These are phyloP conservation scores for Aspergillus olivimuriae DNA, from an alignment of 495 filamentous ascomycete species.

Conservation along the genomic window DNA sequence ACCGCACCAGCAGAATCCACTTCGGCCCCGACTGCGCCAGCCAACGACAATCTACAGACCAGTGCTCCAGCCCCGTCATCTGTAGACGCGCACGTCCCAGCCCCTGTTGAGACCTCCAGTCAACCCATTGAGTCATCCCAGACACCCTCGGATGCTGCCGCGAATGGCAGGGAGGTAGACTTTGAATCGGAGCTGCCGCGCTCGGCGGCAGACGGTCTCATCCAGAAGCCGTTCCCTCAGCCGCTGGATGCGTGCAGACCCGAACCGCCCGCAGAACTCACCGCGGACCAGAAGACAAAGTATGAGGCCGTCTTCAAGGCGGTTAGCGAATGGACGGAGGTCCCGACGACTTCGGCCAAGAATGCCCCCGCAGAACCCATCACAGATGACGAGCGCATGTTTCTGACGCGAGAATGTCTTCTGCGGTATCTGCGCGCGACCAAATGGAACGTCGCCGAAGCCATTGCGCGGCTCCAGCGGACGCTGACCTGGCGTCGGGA, in stretches of 20 bases:
- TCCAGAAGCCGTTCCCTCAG: conserved; percentile 63
- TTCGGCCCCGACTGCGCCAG: not conserved
- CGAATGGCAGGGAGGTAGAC: conserved; percentile 12
- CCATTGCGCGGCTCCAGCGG: conserved; percentile 67
- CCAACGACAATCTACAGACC: not conserved
- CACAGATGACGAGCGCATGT: conserved; percentile 76
- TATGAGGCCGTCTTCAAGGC: conserved; percentile 66
- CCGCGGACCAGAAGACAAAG: conserved; percentile 72
- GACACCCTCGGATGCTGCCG: conserved; percentile 7
- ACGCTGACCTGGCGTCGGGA: conserved; percentile 87
- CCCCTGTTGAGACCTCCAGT: too few species aligned
- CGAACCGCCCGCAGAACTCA: conserved; percentile 47
- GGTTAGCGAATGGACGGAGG: conserved; percentile 62
- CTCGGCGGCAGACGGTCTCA: conserved; percentile 40
- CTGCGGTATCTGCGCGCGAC: conserved; percentile 88
- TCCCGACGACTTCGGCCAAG: conserved; percentile 55
- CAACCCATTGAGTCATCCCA: too few species aligned
- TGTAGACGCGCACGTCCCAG: too few species aligned
- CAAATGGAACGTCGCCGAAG: conserved; percentile 76
- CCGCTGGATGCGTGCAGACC: conserved; percentile 55
- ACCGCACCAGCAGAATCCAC: conserved; percentile 3
- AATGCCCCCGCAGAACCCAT: conserved; percentile 57
- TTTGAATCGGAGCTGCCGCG: conserved; percentile 38
- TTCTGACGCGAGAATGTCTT: conserved; percentile 85
- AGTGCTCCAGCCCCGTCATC: not conserved